phyloP scores from a whole-genome alignment of 495 filamentous ascomycete species.

The Tuber calosporum region DNA sequence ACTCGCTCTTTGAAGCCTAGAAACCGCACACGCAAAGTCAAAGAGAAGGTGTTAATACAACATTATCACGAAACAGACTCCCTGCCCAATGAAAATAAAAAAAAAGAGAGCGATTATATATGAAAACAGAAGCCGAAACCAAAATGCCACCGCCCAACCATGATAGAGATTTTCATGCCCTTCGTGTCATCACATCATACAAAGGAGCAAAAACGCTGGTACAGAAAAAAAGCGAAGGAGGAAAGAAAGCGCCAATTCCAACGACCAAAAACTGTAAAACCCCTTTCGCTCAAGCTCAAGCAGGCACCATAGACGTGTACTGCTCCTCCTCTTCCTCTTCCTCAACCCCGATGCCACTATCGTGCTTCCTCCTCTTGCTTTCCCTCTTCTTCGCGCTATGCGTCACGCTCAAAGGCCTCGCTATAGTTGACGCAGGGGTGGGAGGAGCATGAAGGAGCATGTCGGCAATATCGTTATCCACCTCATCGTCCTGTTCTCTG shows the following conservation, averaged over 20 bases:
- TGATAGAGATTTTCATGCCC: neutral
- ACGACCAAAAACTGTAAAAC: neutral
- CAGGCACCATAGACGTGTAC: neutral
- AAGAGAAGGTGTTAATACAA: neutral
- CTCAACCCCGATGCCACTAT: slow-evolving; percentile 34
- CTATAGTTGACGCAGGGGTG: slow-evolving; percentile 25
- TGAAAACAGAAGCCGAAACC: slow-evolving; percentile 9
- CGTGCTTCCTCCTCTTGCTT: slow-evolving; percentile 29
- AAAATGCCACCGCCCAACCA: slow-evolving; percentile 19
- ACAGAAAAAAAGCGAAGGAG: neutral
- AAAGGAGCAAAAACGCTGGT: neutral
- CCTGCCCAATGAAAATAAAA: neutral
- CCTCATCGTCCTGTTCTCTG: slow-evolving; percentile 30
- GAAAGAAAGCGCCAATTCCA: neutral
- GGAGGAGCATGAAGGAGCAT: slow-evolving; percentile 17
- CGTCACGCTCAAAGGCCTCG: slow-evolving; percentile 12
- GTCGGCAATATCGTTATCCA: neutral
- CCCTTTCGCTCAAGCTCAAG: neutral
- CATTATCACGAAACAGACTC: neutral
- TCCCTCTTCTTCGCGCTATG: slow-evolving; percentile 15
- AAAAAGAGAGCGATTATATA: neutral
- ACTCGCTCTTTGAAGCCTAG: neutral
- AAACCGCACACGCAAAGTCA: neutral
- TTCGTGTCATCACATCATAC: neutral
- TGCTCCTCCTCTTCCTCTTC: slow-evolving; percentile 25